Percentiles rank a stretch among this genome's conserved stretches.
Evolutionary conservation across 208 protist genomes (phyloP).

Genomic region (Wallacemonas rigidus): DNA sequence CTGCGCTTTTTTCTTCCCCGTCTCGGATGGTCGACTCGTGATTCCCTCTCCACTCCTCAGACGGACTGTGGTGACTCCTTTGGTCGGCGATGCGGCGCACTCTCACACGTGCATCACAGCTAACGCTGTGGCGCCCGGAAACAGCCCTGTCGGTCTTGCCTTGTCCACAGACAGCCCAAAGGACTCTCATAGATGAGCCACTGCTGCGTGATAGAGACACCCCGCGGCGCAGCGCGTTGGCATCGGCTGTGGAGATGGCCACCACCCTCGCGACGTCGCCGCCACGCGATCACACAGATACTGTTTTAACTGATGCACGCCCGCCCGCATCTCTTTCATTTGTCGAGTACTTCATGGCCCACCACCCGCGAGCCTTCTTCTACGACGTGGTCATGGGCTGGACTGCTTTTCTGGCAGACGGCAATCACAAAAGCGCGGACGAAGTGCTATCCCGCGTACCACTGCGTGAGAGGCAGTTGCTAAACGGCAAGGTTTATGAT

Average conservation of each 20-base stretch:
- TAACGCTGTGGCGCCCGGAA: neutral
- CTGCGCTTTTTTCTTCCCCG: neutral
- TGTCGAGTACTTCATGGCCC: slow-evolving; percentile 15
- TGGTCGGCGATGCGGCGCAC: neutral
- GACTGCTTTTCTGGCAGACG: slow-evolving; percentile 15
- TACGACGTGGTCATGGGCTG: slow-evolving; percentile 37
- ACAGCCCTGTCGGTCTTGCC: neutral
- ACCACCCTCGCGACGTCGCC: neutral
- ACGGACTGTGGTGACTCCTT: neutral
- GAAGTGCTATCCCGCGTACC: slow-evolving; percentile 18
- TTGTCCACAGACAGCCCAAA: neutral
- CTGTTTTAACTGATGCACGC: neutral
- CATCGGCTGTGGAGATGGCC: neutral
- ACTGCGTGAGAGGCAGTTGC: slow-evolving; percentile 39
- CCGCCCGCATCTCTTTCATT: neutral
- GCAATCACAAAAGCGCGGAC: neutral
- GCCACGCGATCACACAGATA: neutral
- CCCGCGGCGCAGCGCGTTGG: too few species aligned
- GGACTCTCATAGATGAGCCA: too few species aligned
- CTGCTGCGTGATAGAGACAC: too few species aligned
- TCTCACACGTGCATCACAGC: neutral
- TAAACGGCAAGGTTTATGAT: slow-evolving; percentile 48
- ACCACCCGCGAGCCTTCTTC: slow-evolving; percentile 30
- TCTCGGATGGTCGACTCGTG: neutral
- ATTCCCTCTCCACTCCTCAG: too few species aligned